Percentiles rank a stretch among this genome's conserved stretches.
Evolutionary conservation across 2,329 filamentous ascomycete genomes (phyloP).

Genomic region (Golovinomyces cichoracearum): DNA sequence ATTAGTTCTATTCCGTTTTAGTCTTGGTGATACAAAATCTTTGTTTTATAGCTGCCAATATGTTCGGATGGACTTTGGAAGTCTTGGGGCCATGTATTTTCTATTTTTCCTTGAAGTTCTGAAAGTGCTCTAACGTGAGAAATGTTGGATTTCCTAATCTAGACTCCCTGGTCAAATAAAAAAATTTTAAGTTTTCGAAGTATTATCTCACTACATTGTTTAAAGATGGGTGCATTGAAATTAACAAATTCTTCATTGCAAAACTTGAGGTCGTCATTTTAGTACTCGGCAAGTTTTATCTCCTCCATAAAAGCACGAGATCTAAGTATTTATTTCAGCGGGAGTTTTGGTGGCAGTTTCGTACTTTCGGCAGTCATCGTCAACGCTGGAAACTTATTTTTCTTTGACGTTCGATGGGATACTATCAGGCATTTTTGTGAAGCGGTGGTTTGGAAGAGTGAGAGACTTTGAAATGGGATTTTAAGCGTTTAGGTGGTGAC

Average conservation of each 20-base stretch:
- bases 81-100: not conserved
- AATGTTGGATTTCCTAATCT: not conserved
- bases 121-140: not conserved
- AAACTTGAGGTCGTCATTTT: not conserved
- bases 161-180: slow-evolving; percentile 1
- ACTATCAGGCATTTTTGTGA: not conserved
- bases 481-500: not conserved
- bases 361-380: not conserved
- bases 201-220: not conserved
- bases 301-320: not conserved
- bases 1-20: not conserved
- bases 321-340: not conserved
- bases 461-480: not conserved
- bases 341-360: not conserved
- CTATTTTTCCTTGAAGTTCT: not conserved
- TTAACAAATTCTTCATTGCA: slow-evolving; percentile 1
- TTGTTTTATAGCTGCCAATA: not conserved
- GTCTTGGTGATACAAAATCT: not conserved
- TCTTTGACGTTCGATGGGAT: not conserved
- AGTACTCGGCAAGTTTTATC: not conserved
- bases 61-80: not conserved
- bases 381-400: not conserved
- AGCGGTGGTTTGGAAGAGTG: not conserved
- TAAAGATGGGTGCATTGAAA: not conserved
- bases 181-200: slow-evolving; percentile 1